Evolutionary conservation across 345 rosid species (phyloP).

Genomic region (Citrus sinensis): DNA sequence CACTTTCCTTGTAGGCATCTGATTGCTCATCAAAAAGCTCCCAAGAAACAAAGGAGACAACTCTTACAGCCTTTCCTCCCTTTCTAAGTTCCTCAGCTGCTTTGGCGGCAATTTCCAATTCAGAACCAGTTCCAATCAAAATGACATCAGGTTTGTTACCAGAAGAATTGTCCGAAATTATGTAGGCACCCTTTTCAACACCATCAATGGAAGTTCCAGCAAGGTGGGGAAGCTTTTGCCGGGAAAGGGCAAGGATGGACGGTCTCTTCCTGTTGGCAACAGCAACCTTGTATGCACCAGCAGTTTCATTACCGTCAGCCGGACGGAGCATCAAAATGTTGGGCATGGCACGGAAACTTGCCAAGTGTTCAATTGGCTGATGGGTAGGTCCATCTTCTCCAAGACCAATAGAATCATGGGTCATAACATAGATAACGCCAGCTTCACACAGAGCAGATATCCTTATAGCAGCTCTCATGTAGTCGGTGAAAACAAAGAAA

Average conservation of each 20-base stretch:
- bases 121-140: conserved; percentile 95
- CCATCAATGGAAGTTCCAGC: conserved; percentile 89
- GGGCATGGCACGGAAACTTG: conserved; percentile 99
- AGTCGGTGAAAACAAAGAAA: conserved; percentile 99
- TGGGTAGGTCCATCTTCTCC: conserved; percentile 99
- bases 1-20: conserved; percentile 82
- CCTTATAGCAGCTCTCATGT: conserved; percentile 99
- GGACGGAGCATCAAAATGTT: conserved; percentile 96
- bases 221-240: conserved; percentile 91
- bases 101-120: conserved; percentile 80
- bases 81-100: conserved; percentile 77
- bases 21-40: conserved; percentile 81
- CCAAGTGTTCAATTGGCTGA: conserved; percentile 95
- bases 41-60: conserved; percentile 91
- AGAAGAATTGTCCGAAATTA: conserved; percentile 77
- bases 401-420: conserved; percentile 98
- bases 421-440: conserved; percentile 96
- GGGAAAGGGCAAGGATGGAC: conserved; percentile 80
- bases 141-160: conserved; percentile 92
- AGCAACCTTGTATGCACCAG: conserved; percentile 93
- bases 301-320: conserved; percentile 97
- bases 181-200: conserved; percentile 89
- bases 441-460: conserved; percentile 84
- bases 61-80: conserved; percentile 94
- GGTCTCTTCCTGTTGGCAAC: conserved; percentile 76